Evolutionary conservation across 768 basidiomycete species (phyloP), one percentile per base, ranked within the genome.

Genomic region (Lactarius sanguifluus): DNA sequence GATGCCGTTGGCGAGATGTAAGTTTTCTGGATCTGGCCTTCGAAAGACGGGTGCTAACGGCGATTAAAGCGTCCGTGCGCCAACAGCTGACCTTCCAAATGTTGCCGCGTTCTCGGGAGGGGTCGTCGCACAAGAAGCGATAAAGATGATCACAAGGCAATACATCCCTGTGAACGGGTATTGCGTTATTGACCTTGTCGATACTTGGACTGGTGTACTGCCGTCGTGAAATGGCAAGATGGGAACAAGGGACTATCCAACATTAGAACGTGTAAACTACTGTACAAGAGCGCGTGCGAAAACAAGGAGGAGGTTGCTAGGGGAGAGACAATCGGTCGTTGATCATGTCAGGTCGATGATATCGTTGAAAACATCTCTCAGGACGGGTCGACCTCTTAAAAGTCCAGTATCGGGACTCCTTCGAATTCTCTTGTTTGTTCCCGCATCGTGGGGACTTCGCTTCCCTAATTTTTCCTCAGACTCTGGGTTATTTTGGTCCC

Each of bases 141-240:
- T 98, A 82, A 98, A 99, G 83, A 83, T 98, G 78, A 89, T 96
- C 72, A 99, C 96, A 64, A 88, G 86, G 72, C 97, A 99, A 77
- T 99, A 99, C 74, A 83, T 96, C 16, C 96, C 97, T 9, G 83
- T 96, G 69, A 86, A 89, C 67, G 92, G 93, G 16, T 89, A 89
- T 70, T 92, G 90, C 71, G 82, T 93, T 28, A 80, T 96, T 57
- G 95, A 98, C 77, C 82, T 97, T 68, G 82, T 93, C 34, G 90
- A 90, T 60, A 87, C 86, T 23, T 89, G 86, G 87, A 91, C 91
- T 6, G 89, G 88, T 15, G 70, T 79, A 32, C 76, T 88, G 34
- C 75, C 41, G 10, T 67, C 61, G 20, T 69, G 58, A 67, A 32
- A 6, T 3, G 25, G 12, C 8, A n/a, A 55, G 47, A 32, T 2